These are phyloP conservation scores for Arachis hypogaea DNA, from an alignment of 306 rosid genomes.

Conservation along the genomic window DNA sequence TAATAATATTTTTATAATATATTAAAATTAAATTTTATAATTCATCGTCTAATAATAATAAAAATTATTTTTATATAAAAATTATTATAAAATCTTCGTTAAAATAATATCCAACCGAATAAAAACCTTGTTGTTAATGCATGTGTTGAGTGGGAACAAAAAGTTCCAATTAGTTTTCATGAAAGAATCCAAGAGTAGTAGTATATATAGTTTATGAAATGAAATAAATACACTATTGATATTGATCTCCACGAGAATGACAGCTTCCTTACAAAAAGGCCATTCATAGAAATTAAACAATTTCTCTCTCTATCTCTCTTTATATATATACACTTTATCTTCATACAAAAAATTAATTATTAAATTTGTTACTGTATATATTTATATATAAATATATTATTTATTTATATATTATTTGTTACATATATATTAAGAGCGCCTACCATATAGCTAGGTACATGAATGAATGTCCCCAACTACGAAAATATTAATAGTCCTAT, in stretches of 20 bases:
- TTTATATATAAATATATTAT: too few species aligned
- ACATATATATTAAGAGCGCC: neutral
- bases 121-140: conserved; percentile 36
- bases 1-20: too few species aligned
- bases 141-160: conserved; percentile 41
- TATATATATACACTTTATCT: too few species aligned
- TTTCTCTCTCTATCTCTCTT: neutral
- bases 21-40: too few species aligned
- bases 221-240: conserved; percentile 46
- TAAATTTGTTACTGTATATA: too few species aligned
- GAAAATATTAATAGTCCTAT: conserved; percentile 56
- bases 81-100: too few species aligned
- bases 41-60: too few species aligned
- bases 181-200: conserved; percentile 52
- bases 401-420: too few species aligned
- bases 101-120: neutral
- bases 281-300: conserved; percentile 35
- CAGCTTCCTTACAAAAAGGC: conserved; percentile 43
- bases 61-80: too few species aligned
- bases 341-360: too few species aligned
- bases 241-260: conserved; percentile 62
- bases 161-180: conserved; percentile 52
- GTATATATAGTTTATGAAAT: conserved; percentile 15
- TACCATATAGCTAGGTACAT: conserved; percentile 39
- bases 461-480: conserved; percentile 48